Base-by-base conservation (phyloP, 2,329 filamentous ascomycete genomes). In the Alternaria tenuissima region DNA sequence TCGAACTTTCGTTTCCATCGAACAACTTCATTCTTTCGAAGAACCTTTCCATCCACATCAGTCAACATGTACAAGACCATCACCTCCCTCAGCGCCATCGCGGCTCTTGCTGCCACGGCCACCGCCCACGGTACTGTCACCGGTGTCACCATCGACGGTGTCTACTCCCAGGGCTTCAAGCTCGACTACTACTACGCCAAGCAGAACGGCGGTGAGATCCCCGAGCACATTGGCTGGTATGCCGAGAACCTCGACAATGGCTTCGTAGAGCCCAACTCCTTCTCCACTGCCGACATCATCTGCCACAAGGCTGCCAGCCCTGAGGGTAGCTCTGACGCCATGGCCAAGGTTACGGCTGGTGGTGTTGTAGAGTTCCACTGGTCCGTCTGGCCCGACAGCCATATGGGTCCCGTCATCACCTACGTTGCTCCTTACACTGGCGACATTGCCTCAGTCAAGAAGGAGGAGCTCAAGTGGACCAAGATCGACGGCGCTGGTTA, bases 311-410 rank as follows among this genome's bases (percentile, higher is more conserved):
- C 78, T 43, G 87, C 84, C 30, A 81, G 81, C 30, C 81, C 83
- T 79, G 62, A 68, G 30, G 60, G 60, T 28, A 67, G 64, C 26
- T 67, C 63, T 11, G 79, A 82, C 58, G 81, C 82, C 63, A 46
- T 72, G 49, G 86, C 85, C 18, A 79, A 83, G n/a, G 84, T 90
- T 38, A 80, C 82, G n/a, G 89, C 88, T 14, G 89, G 89, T 62
- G 81, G 81, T 64, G 81, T 81, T 8, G 74, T 91, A 65, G 78
- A 54, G 55, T 76, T 88, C 39, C 78, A 81, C 57, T 88, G 87
- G 86, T 86, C 82, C 12, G 49, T 41, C 39, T 78, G 77, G 76
- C 77, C 78, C 54, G 71, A 70, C 16, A 73, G 69, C 42, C 78
- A 80, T 68, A 51, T 78, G 11, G 78, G 78, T 6, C 78, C 78